Evolutionary conservation across 2,329 filamentous ascomycete genomes (phyloP).

Genomic region (Fusarium equiseti): DNA sequence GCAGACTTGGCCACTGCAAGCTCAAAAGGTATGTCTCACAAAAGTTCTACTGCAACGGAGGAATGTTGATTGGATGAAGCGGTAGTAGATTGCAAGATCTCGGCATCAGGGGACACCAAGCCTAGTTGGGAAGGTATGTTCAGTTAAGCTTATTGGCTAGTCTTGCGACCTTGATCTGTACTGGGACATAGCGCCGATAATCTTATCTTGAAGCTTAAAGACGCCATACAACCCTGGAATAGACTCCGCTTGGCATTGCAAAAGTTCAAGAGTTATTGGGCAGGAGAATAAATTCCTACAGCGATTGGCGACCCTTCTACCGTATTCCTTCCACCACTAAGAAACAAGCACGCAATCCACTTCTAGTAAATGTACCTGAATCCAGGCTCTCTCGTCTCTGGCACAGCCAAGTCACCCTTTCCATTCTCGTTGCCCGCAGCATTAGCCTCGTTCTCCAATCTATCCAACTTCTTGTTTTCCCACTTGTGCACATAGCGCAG

Average conservation of each 20-base stretch:
- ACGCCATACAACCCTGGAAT: conserved; percentile 4
- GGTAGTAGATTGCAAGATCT: background rate
- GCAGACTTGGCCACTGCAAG: background rate
- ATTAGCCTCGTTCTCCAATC: conserved; percentile 52
- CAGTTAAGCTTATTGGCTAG: conserved; percentile 23
- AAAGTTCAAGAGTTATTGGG: conserved; percentile 15
- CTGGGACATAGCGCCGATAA: conserved; percentile 11
- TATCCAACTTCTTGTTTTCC: conserved; percentile 72
- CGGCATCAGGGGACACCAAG: background rate
- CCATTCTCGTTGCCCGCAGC: background rate
- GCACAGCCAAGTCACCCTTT: background rate
- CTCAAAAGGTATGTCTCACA: background rate
- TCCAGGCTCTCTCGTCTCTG: background rate
- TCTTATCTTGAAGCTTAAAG: conserved; percentile 33
- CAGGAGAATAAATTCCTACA: background rate
- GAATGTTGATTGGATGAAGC: background rate
- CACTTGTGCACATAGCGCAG: conserved; percentile 66
- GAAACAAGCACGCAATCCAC: background rate
- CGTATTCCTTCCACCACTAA: background rate
- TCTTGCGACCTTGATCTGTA: background rate
- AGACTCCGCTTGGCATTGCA: conserved; percentile 12
- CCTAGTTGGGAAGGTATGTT: conserved; percentile 19
- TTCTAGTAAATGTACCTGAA: conserved; percentile 39
- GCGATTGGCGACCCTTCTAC: background rate
- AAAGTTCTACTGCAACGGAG: conserved; percentile 2